Evolutionary conservation across 202 grass and related monocot species (phyloP).

Genomic region (Schoenoplectus tabernaemontani): DNA sequence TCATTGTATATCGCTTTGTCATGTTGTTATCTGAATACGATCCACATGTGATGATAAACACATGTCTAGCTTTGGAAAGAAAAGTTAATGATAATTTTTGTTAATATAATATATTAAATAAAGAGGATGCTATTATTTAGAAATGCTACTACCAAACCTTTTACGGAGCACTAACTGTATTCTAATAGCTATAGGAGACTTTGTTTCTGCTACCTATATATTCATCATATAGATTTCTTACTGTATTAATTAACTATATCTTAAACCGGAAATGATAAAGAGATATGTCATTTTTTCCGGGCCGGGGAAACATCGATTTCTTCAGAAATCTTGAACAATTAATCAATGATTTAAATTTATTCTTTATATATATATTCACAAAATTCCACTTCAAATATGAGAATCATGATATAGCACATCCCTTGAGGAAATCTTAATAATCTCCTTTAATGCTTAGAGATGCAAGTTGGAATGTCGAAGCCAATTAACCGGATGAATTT

Average conservation of each 20-base stretch:
- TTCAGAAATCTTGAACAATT: not conserved
- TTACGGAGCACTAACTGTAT: not conserved
- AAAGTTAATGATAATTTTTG: not conserved
- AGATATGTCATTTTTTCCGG: no score
- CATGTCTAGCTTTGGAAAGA: not conserved
- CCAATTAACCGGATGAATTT: no score
- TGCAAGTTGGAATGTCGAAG: no score
- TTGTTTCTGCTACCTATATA: not conserved
- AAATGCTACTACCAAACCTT: not conserved
- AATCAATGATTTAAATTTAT: not conserved
- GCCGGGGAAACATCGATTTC: no score
- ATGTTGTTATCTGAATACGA: not conserved
- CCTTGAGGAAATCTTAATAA: no score
- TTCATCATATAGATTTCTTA: no score
- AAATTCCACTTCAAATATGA: no score
- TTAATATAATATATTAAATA: not conserved
- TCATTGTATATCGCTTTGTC: no score
- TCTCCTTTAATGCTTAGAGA: no score
- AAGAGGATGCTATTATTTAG: not conserved
- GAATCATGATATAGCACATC: no score
- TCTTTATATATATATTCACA: not conserved
- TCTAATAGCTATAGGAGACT: not conserved
- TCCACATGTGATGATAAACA: not conserved
- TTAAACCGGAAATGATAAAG: no score
- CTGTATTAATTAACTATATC: no score